Evolutionary conservation across 371 early-diverging fungal genomes (phyloP).

Genomic region (Dichotomocladium elegans): DNA sequence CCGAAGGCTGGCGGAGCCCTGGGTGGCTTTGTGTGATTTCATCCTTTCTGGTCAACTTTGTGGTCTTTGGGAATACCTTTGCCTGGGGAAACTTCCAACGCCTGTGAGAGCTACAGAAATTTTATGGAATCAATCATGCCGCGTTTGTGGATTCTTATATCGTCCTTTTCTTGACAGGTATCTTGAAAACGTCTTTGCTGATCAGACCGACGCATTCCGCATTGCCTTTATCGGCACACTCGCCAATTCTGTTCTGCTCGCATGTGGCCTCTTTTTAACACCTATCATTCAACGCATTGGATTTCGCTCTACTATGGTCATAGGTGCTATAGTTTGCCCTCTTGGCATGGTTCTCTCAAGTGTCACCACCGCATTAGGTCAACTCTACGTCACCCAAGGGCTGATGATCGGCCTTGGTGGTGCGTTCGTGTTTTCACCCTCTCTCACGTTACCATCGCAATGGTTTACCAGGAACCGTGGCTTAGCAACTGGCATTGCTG

Average conservation of each 20-base stretch:
- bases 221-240: conserved; percentile 18
- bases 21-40: conserved; percentile 14
- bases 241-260: conserved; percentile 2
- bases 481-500: conserved; percentile 48
- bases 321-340: conserved; percentile 35
- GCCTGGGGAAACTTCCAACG: conserved; percentile 20
- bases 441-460: conserved; percentile 37
- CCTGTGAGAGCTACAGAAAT: neutral
- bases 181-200: conserved; percentile 13
- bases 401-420: conserved; percentile 26
- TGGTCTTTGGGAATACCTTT: conserved; percentile 13
- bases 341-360: conserved; percentile 38
- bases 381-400: conserved; percentile 60
- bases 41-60: conserved; percentile 17
- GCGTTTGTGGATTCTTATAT: no score
- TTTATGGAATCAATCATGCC: neutral
- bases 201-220: conserved; percentile 7
- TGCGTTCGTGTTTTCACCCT: conserved; percentile 34
- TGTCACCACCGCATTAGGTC: conserved; percentile 38
- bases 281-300: conserved; percentile 50
- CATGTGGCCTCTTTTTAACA: conserved; percentile 33
- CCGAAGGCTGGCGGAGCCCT: conserved; percentile 31
- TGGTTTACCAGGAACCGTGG: conserved; percentile 44
- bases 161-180: conserved; percentile 4
- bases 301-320: conserved; percentile 41